These are phyloP conservation scores for Colletotrichum spaethianum DNA, from an alignment of 2,329 filamentous ascomycete genomes.

Conservation along the genomic window DNA sequence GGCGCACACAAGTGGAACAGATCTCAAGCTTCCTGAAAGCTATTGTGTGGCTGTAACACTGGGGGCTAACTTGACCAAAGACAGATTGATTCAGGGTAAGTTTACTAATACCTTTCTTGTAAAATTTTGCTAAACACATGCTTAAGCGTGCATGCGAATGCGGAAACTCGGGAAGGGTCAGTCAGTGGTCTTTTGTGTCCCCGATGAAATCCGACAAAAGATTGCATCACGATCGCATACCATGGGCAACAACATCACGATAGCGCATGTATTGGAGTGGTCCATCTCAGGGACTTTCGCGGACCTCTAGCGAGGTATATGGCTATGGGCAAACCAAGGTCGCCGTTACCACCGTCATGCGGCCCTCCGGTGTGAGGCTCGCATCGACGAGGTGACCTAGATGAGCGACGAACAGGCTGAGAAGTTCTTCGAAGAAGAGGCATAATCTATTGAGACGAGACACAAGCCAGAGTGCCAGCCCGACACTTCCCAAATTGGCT, in stretches of 20 bases:
- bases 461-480: conserved; percentile 56
- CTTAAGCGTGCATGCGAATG: conserved; percentile 78
- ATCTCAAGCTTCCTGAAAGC: conserved; percentile 62
- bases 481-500: not conserved
- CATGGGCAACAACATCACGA: conserved; percentile 53
- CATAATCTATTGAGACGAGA: conserved; percentile 63
- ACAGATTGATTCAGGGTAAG: conserved; percentile 77
- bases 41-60: conserved; percentile 76
- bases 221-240: conserved; percentile 53
- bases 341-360: conserved; percentile 61
- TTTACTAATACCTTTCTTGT: not conserved
- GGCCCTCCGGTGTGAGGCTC: conserved; percentile 49
- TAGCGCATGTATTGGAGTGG: conserved; percentile 72
- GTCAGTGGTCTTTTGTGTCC: conserved; percentile 72
- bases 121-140: not conserved
- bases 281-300: conserved; percentile 69
- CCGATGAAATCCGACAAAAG: conserved; percentile 70
- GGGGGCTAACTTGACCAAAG: conserved; percentile 76
- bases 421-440: conserved; percentile 69
- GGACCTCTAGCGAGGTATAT: conserved; percentile 63
- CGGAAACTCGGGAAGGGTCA: conserved; percentile 77
- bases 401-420: conserved; percentile 51
- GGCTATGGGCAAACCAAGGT: conserved; percentile 75
- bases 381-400: not conserved
- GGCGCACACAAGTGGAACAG: conserved; percentile 78